Base-by-base conservation (phyloP, 768 basidiomycete species). In the Tephrocybe sp. region DNA sequence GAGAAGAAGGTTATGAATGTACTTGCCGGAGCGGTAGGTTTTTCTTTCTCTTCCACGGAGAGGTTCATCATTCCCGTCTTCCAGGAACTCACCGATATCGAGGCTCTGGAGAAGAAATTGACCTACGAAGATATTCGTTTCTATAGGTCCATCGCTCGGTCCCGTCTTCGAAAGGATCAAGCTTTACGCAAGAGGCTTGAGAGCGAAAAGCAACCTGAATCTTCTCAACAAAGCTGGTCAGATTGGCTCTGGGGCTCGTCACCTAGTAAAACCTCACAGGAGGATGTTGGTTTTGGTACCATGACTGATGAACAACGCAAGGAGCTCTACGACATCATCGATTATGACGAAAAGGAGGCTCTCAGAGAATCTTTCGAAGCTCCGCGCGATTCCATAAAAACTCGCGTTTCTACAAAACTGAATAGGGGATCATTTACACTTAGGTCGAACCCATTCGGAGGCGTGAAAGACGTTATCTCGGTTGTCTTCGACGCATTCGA, bases 91-190 rank as follows among this genome's bases (percentile, higher is more conserved):
- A 62, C 67, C 56, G 70, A 62, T 6, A 70, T 95, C 26, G 79
- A 84, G 40, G 72, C 68, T 0, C 70, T 98, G 49, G 97, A 99
- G 66, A 73, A 66, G 57, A 92, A 92, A 64, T 76, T 98, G 23
- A 78, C 85, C 0, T 98, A 98, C 59, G 92, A 96, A 66, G 97
- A 98, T 61, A 85, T 99, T 45, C 86, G 96, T 3, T 97, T 98
- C 70, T 99, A 98, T 71, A 84, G 97, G 30, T 98, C 94, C 3
- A 92, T 98, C 53, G 91, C 93, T 0, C 85, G 91, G 22, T 92
- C 92, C 2, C 84, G 84, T 56, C 74, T 96, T 13, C 84, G 87
- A 59, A 93, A 98, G 65, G 93, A 98, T 60, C 75, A 82, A 17
- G 89, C 83, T 2, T 71, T 86, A 32, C 79, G 79, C 58, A 84